Evolutionary conservation across 805 yeast species (phyloP), one percentile per base, ranked within the genome.

Genomic region (Candida qinlingensis): DNA sequence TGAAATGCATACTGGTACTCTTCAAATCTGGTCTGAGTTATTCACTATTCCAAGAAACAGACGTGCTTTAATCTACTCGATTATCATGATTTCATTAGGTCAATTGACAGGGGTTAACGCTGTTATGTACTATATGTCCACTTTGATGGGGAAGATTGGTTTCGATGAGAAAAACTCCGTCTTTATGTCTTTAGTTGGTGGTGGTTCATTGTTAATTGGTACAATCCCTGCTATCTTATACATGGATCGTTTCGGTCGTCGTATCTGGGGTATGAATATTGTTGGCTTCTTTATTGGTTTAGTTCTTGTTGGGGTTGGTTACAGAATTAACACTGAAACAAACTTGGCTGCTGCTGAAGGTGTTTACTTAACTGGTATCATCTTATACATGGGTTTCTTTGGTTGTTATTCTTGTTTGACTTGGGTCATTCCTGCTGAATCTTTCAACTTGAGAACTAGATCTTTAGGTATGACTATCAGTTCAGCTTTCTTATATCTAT

Each of bases 51-150:
- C 83, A 41, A 75, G 87, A 63, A 77, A 76, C 61, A 74, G 86
- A 54, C 76, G 86, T 58, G 83, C 86, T 9, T 68, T 81, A 41
- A 63, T 78, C 25, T 81, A 80, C 60, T 74, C 85, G 8, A 69
- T 70, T 45, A 72, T 77, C 55, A 80, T 81, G 85, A 72, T 80
- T 48, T 64, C 75, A 55, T 68, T 80, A 48, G 84, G 84, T 45
- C 87, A 81, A 62, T 73, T 81, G 67, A 80, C 86, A 5, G 87
- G 87, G 70, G 76, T 81, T 56, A 81, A 81, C 57, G 86, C 82
- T 38, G 75, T 81, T 50, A 72, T 81, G 77, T 81, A 81, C 68
- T 78, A 81, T 64, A 73, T 81, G 78, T 74, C 84, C 42, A 76
- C 76, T 4, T 66, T 81, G 59, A 75, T 81, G 80, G 60, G 57